Evolutionary conservation across 2,329 filamentous ascomycete genomes (phyloP).

Genomic region (Dothistroma septosporum): DNA sequence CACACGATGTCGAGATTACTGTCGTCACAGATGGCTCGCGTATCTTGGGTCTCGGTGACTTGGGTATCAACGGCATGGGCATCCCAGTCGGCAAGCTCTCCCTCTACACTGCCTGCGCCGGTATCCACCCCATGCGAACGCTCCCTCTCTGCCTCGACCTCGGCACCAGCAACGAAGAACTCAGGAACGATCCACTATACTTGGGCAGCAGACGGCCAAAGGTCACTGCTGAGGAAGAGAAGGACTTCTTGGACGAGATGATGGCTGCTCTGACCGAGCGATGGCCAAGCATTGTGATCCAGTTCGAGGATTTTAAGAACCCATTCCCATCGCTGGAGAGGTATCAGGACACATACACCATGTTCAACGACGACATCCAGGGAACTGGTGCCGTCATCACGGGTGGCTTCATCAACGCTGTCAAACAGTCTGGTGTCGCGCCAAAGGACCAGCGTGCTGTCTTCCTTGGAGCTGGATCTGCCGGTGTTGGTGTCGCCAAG

Average conservation of each 20-base stretch:
- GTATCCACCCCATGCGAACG: conserved; percentile 74
- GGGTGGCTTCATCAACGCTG: conserved; percentile 69
- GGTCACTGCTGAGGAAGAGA: conserved; percentile 70
- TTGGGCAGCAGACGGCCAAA: conserved; percentile 84
- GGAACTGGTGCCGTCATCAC: conserved; percentile 94
- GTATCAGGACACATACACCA: conserved; percentile 83
- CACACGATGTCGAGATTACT: conserved; percentile 88
- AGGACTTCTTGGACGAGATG: conserved; percentile 93
- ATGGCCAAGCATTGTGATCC: conserved; percentile 72
- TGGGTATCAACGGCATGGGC: conserved; percentile 95
- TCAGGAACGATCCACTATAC: conserved; percentile 79
- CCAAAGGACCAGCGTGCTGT: conserved; percentile 88
- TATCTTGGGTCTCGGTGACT: conserved; percentile 85
- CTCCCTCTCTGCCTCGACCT: conserved; percentile 61
- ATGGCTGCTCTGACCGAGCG: conserved; percentile 83
- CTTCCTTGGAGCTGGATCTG: conserved; percentile 93
- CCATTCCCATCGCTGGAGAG: conserved; percentile 90
- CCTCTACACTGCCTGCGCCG: conserved; percentile 91
- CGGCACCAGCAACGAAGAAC: conserved; percentile 59
- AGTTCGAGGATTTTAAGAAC: conserved; percentile 98
- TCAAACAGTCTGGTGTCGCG: conserved; percentile 80
- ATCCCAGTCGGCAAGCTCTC: conserved; percentile 96
- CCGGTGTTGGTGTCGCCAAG: conserved; percentile 94
- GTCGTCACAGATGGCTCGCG: conserved; percentile 95
- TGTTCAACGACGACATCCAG: conserved; percentile 99